Evolutionary conservation across 768 basidiomycete genomes (phyloP), one percentile per base, ranked within the genome.

Genomic region (Albatrellus ellisii): DNA sequence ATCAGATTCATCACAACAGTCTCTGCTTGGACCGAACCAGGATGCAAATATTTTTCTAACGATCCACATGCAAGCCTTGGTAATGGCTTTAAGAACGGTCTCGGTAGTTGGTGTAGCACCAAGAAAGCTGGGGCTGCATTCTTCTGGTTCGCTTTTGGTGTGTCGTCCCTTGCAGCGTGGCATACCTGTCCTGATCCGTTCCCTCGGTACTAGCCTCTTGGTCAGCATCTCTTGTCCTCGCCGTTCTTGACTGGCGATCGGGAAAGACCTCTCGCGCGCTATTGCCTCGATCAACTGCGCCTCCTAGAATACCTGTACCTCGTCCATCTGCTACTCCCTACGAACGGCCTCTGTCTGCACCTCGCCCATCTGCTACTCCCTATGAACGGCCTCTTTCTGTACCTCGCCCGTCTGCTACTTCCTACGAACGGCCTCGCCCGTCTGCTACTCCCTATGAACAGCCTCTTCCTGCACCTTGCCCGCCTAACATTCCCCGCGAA

Each of bases 111-210:
- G 85, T 97, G 91, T 60, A 76, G 68, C 48, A 92, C 91, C 6
- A 97, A 95, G 64, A 90, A 88, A 53, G 91, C 91, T 2, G 86
- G 74, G 0, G 76, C 76, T 4, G 74, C 92, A 35, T 95, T 97
- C 62, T 81, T 91, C 57, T 94, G 90, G 91, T 58, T 89, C 7
- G 66, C 75, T 1, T 85, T 87, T 42, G 68, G 87, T 86, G 50
- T 36, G 77, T 22, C 14, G 15, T 66, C 6, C 14, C 7, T 12
- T 32, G 25, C 9, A 22, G 18, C 17, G 5, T 38, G 26, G 12
- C 7, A 17, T 39, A 14, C 8, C 14, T 36, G 15, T 34, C n/a
- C 36, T n/a, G 12, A 21, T 36, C 24, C 29, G 26, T 21, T 49
- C 26, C 26, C n/a, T n/a, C n/a, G n/a, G n/a, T n/a, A n/a, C n/a